phyloP scores from a whole-genome alignment of 2,329 filamentous ascomycete genomes.

The Amauroascus verrucosus region DNA sequence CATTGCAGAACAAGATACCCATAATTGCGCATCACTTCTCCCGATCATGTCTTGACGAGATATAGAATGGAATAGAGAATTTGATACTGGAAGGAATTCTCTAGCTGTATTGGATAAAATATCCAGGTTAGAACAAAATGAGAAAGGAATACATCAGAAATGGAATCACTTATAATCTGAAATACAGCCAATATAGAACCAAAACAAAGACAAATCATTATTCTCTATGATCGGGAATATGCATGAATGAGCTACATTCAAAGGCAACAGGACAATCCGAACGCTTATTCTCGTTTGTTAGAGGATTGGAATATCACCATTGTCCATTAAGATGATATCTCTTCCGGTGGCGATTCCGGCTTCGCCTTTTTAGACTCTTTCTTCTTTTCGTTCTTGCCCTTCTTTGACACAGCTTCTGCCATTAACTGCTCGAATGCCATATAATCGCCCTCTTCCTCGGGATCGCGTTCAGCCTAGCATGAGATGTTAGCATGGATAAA shows the following conservation, averaged over 20 bases:
- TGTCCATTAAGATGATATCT: neutral
- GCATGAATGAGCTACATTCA: neutral
- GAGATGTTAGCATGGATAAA: constrained; percentile 13
- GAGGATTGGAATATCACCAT: neutral
- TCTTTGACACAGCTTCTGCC: constrained; percentile 90
- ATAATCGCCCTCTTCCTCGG: constrained; percentile 96
- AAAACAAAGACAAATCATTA: constrained; percentile 1
- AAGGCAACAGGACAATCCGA: neutral
- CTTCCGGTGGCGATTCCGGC: constrained; percentile 24
- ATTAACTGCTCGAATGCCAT: constrained; percentile 98
- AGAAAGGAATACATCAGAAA: neutral
- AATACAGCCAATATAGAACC: neutral
- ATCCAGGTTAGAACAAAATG: neutral
- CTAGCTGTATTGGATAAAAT: neutral
- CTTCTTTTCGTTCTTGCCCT: constrained; percentile 67
- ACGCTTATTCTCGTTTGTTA: neutral
- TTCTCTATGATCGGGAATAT: constrained; percentile 9
- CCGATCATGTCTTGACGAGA: neutral
- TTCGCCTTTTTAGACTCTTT: constrained; percentile 24
- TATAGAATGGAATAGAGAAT: neutral
- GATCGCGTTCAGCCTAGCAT: constrained; percentile 66
- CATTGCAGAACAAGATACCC: constrained; percentile 9
- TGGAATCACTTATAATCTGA: neutral
- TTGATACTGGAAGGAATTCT: too few species aligned
- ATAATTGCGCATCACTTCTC: constrained; percentile 2